phyloP scores from a whole-genome alignment of 176 grass and related monocot genomes.

The Carex littledalei region DNA sequence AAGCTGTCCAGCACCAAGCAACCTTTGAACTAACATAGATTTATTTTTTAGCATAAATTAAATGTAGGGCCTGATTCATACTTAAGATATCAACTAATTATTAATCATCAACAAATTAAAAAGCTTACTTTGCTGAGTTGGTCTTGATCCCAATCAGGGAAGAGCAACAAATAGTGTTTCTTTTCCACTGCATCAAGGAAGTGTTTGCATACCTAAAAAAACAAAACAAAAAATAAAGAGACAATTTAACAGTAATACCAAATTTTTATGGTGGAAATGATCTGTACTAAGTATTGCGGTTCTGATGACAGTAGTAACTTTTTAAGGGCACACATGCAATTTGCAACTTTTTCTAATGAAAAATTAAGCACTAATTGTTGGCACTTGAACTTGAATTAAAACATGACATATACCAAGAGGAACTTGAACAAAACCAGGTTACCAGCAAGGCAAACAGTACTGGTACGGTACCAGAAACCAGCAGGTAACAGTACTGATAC shows the following conservation, averaged over 20 bases:
- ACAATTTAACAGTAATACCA: background rate
- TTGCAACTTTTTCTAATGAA: background rate
- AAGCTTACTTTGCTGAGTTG: no score
- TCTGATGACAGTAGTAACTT: no score
- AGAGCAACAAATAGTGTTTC: conserved; percentile 28
- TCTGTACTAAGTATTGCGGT: background rate
- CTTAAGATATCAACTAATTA: no score
- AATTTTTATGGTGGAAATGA: background rate
- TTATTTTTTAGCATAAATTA: no score
- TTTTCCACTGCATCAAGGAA: conserved; percentile 93
- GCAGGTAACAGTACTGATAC: no score
- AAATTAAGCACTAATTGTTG: background rate
- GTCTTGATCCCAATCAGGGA: no score
- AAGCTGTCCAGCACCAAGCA: no score
- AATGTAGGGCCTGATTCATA: no score
- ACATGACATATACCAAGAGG: conserved; percentile 50
- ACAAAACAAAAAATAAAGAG: background rate
- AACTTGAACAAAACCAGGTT: conserved; percentile 26
- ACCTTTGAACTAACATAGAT: no score
- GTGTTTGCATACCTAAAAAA: conserved; percentile 77
- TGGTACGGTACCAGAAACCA: no score
- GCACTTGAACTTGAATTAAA: background rate
- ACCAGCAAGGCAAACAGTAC: no score
- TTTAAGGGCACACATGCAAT: background rate
- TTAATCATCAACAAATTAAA: no score